phyloP scores from a whole-genome alignment of 345 rosid species.

The Aquilaria malaccensis region DNA sequence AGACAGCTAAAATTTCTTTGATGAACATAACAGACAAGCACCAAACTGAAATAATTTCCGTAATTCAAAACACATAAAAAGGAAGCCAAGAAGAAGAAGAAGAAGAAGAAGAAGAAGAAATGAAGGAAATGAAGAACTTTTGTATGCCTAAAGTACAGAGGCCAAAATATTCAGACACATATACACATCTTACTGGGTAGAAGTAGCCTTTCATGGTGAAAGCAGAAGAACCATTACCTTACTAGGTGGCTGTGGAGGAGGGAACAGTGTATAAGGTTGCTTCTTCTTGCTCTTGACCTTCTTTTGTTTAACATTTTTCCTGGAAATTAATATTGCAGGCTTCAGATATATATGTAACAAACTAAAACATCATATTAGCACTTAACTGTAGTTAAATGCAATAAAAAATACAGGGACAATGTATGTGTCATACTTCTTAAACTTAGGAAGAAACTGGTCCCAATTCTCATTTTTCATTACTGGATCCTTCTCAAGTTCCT shows the following conservation, averaged over 20 bases:
- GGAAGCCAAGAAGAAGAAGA: not conserved
- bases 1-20: not conserved
- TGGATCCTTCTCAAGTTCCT: slow-evolving; percentile 79
- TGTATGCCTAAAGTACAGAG: too few relatives aligned
- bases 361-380: not conserved
- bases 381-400: not conserved
- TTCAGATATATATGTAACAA: slow-evolving; percentile 8
- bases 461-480: slow-evolving; percentile 67
- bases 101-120: not conserved
- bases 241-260: slow-evolving; percentile 85
- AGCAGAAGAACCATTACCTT: slow-evolving; percentile 37
- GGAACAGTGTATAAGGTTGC: slow-evolving; percentile 77
- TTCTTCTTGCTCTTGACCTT: slow-evolving; percentile 69
- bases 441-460: slow-evolving; percentile 85
- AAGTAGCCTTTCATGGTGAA: too few relatives aligned
- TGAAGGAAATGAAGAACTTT: too few relatives aligned
- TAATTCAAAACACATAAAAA: slow-evolving; percentile 3
- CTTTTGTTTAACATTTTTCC: slow-evolving; percentile 77
- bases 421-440: slow-evolving; percentile 51
- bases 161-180: too few relatives aligned
- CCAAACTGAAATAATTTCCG: not conserved
- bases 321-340: slow-evolving; percentile 20
- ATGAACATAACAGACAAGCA: not conserved
- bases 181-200: too few relatives aligned
- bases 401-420: slow-evolving; percentile 4